Base-by-base conservation (phyloP, 371 early-diverging fungal species). In the Paraphysoderma sedebokerense region DNA sequence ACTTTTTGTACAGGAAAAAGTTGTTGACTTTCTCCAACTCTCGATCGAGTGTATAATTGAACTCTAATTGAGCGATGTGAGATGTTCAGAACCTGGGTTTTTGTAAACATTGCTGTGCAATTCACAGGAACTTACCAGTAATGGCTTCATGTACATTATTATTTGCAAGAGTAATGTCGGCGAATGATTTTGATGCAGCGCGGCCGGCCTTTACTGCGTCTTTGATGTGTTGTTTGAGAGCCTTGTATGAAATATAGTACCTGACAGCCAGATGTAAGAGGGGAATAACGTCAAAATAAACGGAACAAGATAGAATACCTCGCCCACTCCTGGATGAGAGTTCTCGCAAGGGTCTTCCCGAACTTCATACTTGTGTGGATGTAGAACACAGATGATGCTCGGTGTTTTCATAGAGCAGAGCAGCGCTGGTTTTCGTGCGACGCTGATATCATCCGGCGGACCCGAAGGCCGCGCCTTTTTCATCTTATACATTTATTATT, bases 1-100 rank as follows among this genome's bases (percentile, higher is more conserved):
- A 69, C 53, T 84, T 81, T 59, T 85, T 85, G 54, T 77, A 81
- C 26, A 85, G 56, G 47, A 82, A 85, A 52, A 87, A 87, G 23
- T 71, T 59, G 57, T 85, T 87, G 57, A 87, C 82, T 42, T 77
- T 79, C 58, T 83, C 84, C 20, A 85, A 65, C 55, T 87, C 88
- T 28, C 81, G 71, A 55, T 85, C 86, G 38, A 87, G 66, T 39
- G 79, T 77, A 57, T 78, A 82, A 54, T 85, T 81, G 61, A 87
- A 87, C 13, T 77, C 82, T 0, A 82, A 76, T 48, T 82, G 20
- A 12, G 11, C 20, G 12, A 12, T 30, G 22, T 30, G 35, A 32
- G 22, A 11, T n/a, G 42, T 35, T 27, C 32, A 20, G 32, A 17
- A 20, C 37, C 39, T 19, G 19, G 46, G 27, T 27, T 15, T 17